Evolutionary conservation across 2,329 filamentous ascomycete species (phyloP).

Genomic region (Teratosphaeria zuluensis): DNA sequence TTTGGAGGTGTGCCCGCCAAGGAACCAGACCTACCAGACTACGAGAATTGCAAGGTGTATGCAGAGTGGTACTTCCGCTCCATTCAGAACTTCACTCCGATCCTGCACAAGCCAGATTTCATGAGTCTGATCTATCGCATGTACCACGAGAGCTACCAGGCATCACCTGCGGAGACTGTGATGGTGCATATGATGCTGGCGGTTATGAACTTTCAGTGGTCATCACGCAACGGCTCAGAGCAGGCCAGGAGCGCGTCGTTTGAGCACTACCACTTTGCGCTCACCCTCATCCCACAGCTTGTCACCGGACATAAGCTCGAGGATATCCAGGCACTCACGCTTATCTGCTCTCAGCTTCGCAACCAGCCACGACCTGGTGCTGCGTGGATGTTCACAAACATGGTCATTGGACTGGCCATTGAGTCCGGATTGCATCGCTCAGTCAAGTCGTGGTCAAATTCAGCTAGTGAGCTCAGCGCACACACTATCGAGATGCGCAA

Average conservation of each 20-base stretch:
- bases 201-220: slow-evolving; percentile 67
- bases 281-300: slow-evolving; percentile 60
- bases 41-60: slow-evolving; percentile 57
- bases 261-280: slow-evolving; percentile 66
- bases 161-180: slow-evolving; percentile 56
- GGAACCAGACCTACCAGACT: slow-evolving; percentile 50
- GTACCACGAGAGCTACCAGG: slow-evolving; percentile 59
- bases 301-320: slow-evolving; percentile 51
- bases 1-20: slow-evolving; percentile 46
- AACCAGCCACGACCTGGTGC: slow-evolving; percentile 72
- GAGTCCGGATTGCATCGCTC: slow-evolving; percentile 68
- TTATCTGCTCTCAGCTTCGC: slow-evolving; percentile 64
- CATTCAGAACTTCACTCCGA: slow-evolving; percentile 60
- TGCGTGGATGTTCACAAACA: slow-evolving; percentile 57
- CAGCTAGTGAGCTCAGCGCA: slow-evolving; percentile 42
- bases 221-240: slow-evolving; percentile 53
- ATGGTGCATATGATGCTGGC: slow-evolving; percentile 72
- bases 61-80: slow-evolving; percentile 67
- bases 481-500: slow-evolving; percentile 69
- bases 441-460: slow-evolving; percentile 47
- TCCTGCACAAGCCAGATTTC: slow-evolving; percentile 69
- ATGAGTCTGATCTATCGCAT: slow-evolving; percentile 57
- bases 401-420: slow-evolving; percentile 58
- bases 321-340: slow-evolving; percentile 61
- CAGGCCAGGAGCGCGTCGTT: slow-evolving; percentile 57